A percentile compares a stretch with the other conserved stretches of the same genome.
Conservation (phyloP, 768 basidiomycete genomes). For the Lentinus tigrinus region DNA sequence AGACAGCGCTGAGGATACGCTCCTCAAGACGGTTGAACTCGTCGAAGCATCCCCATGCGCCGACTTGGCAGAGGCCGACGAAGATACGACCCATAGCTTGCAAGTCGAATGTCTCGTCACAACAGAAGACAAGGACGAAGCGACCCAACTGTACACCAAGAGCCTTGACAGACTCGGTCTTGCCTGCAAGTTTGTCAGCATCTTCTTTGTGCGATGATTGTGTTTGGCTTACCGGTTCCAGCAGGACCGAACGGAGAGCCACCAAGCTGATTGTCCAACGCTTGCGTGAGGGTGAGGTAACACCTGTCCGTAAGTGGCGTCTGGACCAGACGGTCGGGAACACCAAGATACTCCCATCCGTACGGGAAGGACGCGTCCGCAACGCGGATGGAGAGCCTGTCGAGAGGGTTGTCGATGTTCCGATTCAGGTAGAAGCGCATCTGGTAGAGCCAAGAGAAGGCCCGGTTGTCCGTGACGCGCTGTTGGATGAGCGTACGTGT, state of each 20-base stretch:
- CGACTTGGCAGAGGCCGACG: constrained; percentile 97
- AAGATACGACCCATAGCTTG: constrained; percentile 99
- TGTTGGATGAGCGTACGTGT: constrained; percentile 75
- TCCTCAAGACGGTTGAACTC: constrained; percentile 99
- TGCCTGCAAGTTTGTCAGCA: constrained; percentile 50
- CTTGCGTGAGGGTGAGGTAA: constrained; percentile 95
- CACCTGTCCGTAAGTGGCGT: constrained; percentile 97
- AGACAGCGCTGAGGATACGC: constrained; percentile 95
- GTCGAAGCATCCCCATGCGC: constrained; percentile 98
- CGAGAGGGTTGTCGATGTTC: constrained; percentile 68
- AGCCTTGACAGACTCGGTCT: constrained; percentile 99
- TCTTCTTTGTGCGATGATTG: neutral
- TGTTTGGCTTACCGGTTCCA: constrained; percentile 70
- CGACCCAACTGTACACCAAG: constrained; percentile 96
- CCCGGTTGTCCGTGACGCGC: constrained; percentile 58
- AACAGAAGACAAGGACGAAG: constrained; percentile 99
- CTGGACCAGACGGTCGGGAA: constrained; percentile 95
- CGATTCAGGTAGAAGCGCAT: constrained; percentile 96
- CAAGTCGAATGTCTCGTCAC: constrained; percentile 99
- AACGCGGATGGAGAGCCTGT: constrained; percentile 76
- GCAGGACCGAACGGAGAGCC: constrained; percentile 98
- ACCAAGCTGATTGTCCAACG: constrained; percentile 90
- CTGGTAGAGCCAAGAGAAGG: constrained; percentile 93
- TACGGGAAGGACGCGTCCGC: constrained; percentile 95
- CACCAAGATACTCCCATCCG: constrained; percentile 98